Conservation (phyloP, 257 asterid species). For the Solanum appendiculatum region DNA sequence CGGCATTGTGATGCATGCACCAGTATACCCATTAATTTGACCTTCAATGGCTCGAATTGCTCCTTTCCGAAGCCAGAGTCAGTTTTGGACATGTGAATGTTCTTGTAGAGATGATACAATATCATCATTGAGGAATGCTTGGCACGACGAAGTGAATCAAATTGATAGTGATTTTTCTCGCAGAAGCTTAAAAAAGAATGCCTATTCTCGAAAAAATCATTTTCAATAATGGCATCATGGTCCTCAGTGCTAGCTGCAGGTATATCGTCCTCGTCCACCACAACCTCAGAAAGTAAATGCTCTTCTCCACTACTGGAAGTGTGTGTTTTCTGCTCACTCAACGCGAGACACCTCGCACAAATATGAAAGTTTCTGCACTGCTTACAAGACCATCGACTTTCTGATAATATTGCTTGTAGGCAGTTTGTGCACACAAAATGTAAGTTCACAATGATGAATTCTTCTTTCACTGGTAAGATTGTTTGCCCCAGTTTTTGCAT, state of each 20-base stretch:
- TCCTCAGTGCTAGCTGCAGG: constrained; percentile 40
- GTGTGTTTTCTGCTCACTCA: constrained; percentile 25
- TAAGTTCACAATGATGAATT: constrained; percentile 48
- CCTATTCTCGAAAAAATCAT: constrained; percentile 40
- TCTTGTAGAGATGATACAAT: constrained; percentile 38
- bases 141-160: constrained; percentile 59
- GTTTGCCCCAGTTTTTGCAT: constrained; percentile 59
- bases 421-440: constrained; percentile 46
- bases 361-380: constrained; percentile 42
- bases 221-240: constrained; percentile 27
- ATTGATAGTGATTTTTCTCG: constrained; percentile 47
- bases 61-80: background rate
- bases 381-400: constrained; percentile 41
- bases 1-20: constrained; percentile 34
- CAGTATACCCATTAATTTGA: constrained; percentile 19
- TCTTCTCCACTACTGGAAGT: constrained; percentile 31
- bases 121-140: constrained; percentile 88
- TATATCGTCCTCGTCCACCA: constrained; percentile 11
- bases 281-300: constrained; percentile 42
- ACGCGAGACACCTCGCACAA: constrained; percentile 42
- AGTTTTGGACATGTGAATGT: background rate
- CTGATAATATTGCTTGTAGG: constrained; percentile 36
- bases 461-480: constrained; percentile 42
- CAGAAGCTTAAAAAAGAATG: constrained; percentile 56
- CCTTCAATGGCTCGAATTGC: background rate